These are phyloP conservation scores for Paxillus involutus DNA, from an alignment of 768 basidiomycete genomes.

Conservation along the genomic window DNA sequence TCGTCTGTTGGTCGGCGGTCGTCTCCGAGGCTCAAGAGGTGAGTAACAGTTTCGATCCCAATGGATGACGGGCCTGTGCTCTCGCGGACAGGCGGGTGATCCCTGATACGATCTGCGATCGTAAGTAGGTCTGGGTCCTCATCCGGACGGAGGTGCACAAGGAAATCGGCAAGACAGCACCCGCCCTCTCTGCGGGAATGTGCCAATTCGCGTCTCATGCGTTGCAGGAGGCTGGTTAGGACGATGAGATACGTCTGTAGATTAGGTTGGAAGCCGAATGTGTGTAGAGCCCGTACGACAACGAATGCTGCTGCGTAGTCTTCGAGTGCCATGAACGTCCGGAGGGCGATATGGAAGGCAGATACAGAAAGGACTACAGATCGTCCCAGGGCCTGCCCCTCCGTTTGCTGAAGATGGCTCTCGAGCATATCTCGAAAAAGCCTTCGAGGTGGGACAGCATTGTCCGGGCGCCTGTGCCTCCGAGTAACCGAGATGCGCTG, in stretches of 20 bases:
- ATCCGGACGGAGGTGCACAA: slow-evolving; percentile 16
- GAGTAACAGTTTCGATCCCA: slow-evolving; percentile 14
- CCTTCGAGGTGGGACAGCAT: slow-evolving; percentile 36
- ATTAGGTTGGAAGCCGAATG: slow-evolving; percentile 31
- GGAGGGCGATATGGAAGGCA: slow-evolving; percentile 42
- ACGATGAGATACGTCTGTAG: slow-evolving; percentile 41
- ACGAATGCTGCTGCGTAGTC: slow-evolving; percentile 52
- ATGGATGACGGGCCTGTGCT: slow-evolving; percentile 6
- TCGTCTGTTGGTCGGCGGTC: background rate
- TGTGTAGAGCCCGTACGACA: slow-evolving; percentile 32
- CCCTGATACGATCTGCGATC: slow-evolving; percentile 17
- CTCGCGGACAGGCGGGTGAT: background rate
- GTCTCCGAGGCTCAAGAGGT: slow-evolving; percentile 22
- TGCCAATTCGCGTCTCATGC: slow-evolving; percentile 25
- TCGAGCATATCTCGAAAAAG: slow-evolving; percentile 48
- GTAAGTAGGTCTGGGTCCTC: slow-evolving; percentile 16
- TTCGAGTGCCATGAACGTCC: slow-evolving; percentile 40
- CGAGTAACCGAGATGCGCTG: slow-evolving; percentile 21
- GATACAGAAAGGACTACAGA: slow-evolving; percentile 31
- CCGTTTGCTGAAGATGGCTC: slow-evolving; percentile 28
- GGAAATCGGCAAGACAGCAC: slow-evolving; percentile 25
- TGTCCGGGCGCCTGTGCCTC: slow-evolving; percentile 15
- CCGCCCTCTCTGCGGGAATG: background rate
- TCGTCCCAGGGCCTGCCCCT: slow-evolving; percentile 11
- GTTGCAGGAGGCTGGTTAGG: slow-evolving; percentile 37